phyloP scores from a whole-genome alignment of 306 rosid species.

The Amphicarpaea edgeworthii region DNA sequence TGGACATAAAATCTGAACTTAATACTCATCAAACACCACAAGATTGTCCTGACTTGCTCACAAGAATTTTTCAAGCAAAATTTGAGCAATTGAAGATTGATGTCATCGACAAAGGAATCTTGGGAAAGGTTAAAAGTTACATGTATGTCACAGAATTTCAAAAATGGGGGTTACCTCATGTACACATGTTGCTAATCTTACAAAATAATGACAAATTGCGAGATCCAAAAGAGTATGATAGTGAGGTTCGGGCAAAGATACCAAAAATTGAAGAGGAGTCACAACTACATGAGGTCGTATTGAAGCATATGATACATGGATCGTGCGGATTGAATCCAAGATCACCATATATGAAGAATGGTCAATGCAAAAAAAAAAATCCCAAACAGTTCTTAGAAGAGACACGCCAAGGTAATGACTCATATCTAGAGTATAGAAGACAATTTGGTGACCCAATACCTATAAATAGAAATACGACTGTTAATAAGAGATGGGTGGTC shows the following conservation, averaged over 20 bases:
- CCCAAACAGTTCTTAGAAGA: no score
- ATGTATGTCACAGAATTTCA: neutral
- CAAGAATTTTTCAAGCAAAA: no score
- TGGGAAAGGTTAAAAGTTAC: neutral
- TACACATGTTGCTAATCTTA: no score
- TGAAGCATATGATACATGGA: neutral
- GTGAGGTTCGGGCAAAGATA: neutral
- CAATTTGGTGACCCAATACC: neutral
- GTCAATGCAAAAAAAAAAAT: no score
- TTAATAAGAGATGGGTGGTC: neutral
- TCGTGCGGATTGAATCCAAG: neutral
- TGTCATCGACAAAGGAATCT: no score
- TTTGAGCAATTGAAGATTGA: no score
- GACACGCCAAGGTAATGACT: no score
- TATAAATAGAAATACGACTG: neutral
- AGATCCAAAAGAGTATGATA: neutral
- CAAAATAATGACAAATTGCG: no score
- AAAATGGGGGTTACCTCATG: neutral
- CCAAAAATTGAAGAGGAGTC: neutral
- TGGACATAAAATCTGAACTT: no score
- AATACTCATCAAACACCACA: no score
- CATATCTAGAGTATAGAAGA: no score
- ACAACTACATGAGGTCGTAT: neutral
- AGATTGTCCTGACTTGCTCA: no score
- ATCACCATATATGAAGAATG: neutral